A percentile compares a stretch with the other conserved stretches of the same genome.
phyloP scores from a whole-genome alignment of 140 eudicot genomes.

The Anethum foeniculum region DNA sequence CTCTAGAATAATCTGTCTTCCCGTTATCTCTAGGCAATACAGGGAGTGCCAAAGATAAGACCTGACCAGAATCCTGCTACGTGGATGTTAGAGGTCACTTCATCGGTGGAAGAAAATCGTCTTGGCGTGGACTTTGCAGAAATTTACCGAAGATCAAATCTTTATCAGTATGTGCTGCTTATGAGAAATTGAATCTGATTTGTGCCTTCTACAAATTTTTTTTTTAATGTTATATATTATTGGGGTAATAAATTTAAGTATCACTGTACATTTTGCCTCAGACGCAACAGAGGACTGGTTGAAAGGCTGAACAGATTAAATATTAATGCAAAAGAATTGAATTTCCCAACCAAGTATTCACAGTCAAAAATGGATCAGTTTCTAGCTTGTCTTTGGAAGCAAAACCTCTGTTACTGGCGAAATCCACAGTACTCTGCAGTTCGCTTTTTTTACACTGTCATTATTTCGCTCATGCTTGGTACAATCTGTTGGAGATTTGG shows the following conservation, averaged over 20 bases:
- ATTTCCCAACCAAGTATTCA: slow-evolving; percentile 75
- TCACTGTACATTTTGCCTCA: slow-evolving; percentile 27
- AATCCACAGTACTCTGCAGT: slow-evolving; percentile 98
- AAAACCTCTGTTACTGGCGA: slow-evolving; percentile 94
- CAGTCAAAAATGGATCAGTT: slow-evolving; percentile 65
- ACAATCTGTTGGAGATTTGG: slow-evolving; percentile 95
- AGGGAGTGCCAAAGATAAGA: slow-evolving; percentile 72
- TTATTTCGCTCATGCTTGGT: slow-evolving; percentile 95
- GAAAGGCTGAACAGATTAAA: slow-evolving; percentile 77
- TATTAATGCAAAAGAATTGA: slow-evolving; percentile 61
- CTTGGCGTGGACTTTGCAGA: slow-evolving; percentile 87
- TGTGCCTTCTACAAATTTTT: neutral
- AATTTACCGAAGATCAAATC: slow-evolving; percentile 64
- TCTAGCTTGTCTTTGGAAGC: slow-evolving; percentile 87
- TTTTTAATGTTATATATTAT: neutral
- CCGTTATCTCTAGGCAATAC: slow-evolving; percentile 45
- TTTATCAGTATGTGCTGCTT: slow-evolving; percentile 50
- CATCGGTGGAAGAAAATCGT: slow-evolving; percentile 67
- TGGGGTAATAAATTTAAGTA: neutral
- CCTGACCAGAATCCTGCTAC: slow-evolving; percentile 92
- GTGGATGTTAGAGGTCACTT: slow-evolving; percentile 97
- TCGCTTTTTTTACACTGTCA: slow-evolving; percentile 89
- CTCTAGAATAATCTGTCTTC: slow-evolving; percentile 13
- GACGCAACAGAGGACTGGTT: slow-evolving; percentile 64
- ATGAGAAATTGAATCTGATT: neutral